A percentile compares a stretch with the other conserved stretches of the same genome.
These are phyloP conservation scores for Dunaliella sp. DNA, from an alignment of 139 green algal genomes.

Conservation along the genomic window DNA sequence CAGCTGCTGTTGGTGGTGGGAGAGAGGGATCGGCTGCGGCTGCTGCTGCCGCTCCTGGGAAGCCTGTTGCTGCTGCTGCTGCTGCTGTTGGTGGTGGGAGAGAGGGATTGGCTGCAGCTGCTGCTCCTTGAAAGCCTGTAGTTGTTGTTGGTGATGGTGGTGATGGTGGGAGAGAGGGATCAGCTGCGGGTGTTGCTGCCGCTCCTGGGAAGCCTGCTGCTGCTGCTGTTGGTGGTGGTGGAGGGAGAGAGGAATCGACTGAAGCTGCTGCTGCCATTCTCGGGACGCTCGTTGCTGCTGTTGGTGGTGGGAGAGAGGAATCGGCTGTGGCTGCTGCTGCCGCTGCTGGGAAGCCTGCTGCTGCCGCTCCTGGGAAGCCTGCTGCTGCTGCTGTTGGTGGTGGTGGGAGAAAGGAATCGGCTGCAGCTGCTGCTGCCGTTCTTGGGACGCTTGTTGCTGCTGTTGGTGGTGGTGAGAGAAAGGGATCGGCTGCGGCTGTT, in stretches of 20 bases:
- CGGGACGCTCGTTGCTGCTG: too few species aligned
- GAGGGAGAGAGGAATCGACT: too few species aligned
- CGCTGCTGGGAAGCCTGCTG: background rate
- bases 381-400: background rate
- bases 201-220: background rate
- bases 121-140: background rate
- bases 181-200: background rate
- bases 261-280: background rate
- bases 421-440: slow-evolving; percentile 6
- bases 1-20: background rate
- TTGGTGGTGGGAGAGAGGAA: background rate
- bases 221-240: background rate
- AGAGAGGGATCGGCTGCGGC: too few species aligned
- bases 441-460: background rate
- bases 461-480: background rate
- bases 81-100: too few species aligned
- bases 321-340: background rate
- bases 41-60: too few species aligned
- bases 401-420: background rate
- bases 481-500: background rate
- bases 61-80: slow-evolving; percentile 1
- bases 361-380: slow-evolving; percentile 1
- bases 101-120: too few species aligned
- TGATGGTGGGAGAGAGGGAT: too few species aligned
- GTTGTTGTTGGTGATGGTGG: background rate